Conservation (phyloP, 345 rosid genomes). For the Heritiera littoralis region DNA sequence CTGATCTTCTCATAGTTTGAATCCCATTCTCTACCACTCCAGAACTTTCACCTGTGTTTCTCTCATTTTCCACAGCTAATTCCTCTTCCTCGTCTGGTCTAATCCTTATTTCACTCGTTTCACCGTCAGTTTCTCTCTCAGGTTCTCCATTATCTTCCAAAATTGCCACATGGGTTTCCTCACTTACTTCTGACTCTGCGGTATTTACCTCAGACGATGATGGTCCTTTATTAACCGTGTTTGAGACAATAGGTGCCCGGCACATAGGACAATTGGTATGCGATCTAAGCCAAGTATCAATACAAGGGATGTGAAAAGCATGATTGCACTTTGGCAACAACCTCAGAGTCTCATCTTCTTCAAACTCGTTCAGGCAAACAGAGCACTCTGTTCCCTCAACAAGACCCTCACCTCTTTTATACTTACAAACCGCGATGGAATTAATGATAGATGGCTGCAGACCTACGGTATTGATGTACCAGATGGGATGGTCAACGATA, state of each 20-base stretch:
- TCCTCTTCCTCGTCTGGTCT: slow-evolving; percentile 22
- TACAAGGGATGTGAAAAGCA: slow-evolving; percentile 71
- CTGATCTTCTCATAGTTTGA: slow-evolving; percentile 59
- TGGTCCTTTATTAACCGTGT: not conserved
- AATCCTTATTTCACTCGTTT: slow-evolving; percentile 22
- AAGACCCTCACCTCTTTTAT: slow-evolving; percentile 45
- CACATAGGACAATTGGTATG: slow-evolving; percentile 70
- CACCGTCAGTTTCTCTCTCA: slow-evolving; percentile 19
- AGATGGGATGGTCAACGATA: slow-evolving; percentile 56
- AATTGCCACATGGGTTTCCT: slow-evolving; percentile 28
- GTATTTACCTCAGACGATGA: slow-evolving; percentile 4
- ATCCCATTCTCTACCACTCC: slow-evolving; percentile 28
- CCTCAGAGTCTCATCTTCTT: slow-evolving; percentile 63
- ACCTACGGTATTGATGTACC: slow-evolving; percentile 73
- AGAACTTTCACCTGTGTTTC: slow-evolving; percentile 28
- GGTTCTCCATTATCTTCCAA: slow-evolving; percentile 32
- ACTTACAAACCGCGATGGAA: slow-evolving; percentile 55
- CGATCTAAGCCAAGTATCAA: slow-evolving; percentile 75
- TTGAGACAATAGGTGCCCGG: slow-evolving; percentile 54
- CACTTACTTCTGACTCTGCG: slow-evolving; percentile 13
- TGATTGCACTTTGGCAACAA: slow-evolving; percentile 76
- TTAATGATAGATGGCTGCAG: slow-evolving; percentile 51
- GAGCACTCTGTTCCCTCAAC: slow-evolving; percentile 80
- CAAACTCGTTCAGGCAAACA: slow-evolving; percentile 70
- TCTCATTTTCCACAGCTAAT: slow-evolving; percentile 18